Conservation (phyloP, 2,329 filamentous ascomycete genomes). For the Aspergillus alliaceus region DNA sequence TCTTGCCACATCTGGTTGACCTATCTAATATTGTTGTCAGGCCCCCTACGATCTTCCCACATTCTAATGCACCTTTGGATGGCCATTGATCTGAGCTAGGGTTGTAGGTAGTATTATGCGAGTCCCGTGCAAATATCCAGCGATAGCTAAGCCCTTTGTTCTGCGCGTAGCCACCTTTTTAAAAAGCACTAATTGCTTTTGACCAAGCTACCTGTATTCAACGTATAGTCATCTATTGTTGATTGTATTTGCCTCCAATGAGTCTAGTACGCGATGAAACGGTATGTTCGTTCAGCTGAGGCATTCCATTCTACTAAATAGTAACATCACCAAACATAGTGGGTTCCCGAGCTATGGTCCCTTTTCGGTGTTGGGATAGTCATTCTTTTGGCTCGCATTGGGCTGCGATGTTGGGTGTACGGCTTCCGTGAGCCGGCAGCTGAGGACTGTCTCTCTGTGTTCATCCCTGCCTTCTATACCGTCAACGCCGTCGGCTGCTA, state of each 20-base stretch:
- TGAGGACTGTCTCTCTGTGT: not conserved
- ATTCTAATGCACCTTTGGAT: not conserved
- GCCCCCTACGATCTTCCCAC: not conserved
- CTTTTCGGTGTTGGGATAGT: not conserved
- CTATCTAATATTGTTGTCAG: not conserved
- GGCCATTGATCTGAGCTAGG: too few relatives aligned
- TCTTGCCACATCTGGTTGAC: too few relatives aligned
- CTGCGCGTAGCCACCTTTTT: not conserved
- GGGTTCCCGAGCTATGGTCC: not conserved
- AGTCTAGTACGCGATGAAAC: not conserved
- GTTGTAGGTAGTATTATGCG: not conserved
- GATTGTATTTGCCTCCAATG: not conserved
- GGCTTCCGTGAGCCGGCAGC: not conserved
- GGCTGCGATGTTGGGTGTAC: not conserved
- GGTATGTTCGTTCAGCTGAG: not conserved
- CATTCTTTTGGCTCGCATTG: not conserved
- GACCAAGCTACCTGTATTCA: not conserved
- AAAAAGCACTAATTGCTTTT: not conserved
- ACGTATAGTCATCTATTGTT: not conserved
- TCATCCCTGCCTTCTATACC: not conserved
- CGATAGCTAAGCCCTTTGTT: not conserved
- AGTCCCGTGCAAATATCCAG: not conserved
- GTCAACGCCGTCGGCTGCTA: not conserved
- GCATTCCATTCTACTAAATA: not conserved
- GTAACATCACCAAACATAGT: not conserved